Percentiles rank a stretch among this genome's conserved stretches.
phyloP scores from a whole-genome alignment of 2,329 filamentous ascomycete species.

The Colletotrichum sp. region DNA sequence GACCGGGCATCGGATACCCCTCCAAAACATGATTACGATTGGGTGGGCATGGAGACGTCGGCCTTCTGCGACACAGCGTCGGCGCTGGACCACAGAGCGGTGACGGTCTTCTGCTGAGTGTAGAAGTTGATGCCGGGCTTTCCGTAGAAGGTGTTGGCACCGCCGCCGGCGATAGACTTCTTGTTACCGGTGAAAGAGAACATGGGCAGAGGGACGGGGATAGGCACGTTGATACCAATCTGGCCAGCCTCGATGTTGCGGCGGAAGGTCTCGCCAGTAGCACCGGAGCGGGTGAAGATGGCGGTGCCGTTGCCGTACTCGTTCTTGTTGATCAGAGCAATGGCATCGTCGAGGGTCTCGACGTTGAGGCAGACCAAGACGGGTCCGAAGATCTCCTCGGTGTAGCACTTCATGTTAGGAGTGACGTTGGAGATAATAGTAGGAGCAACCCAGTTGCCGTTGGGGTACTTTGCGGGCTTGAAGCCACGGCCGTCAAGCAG shows the following conservation, averaged over 20 bases:
- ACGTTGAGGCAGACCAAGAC: constrained; percentile 83
- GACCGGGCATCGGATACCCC: not conserved
- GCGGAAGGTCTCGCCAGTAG: constrained; percentile 80
- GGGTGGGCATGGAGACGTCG: constrained; percentile 83
- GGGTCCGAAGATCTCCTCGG: constrained; percentile 84
- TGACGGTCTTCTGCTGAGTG: constrained; percentile 98
- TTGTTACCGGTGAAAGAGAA: constrained; percentile 81
- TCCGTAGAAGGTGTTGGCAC: constrained; percentile 94
- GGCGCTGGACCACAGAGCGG: constrained; percentile 84
- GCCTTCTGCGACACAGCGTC: constrained; percentile 88
- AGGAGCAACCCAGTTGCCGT: constrained; percentile 85
- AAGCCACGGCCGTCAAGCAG: constrained; percentile 81
- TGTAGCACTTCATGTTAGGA: constrained; percentile 82
- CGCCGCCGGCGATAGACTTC: constrained; percentile 89
- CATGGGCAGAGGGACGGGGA: constrained; percentile 74
- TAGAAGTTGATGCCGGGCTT: constrained; percentile 93
- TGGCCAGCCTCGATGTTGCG: constrained; percentile 84
- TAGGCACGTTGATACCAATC: constrained; percentile 85
- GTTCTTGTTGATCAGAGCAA: constrained; percentile 83
- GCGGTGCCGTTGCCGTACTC: constrained; percentile 88
- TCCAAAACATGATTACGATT: constrained; percentile 30
- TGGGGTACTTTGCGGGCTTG: constrained; percentile 78
- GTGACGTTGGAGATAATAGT: constrained; percentile 85
- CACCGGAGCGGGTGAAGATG: constrained; percentile 81
- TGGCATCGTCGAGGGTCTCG: constrained; percentile 78